Conservation (phyloP, 257 asterid genomes). For the Gardenia jasminoides region DNA sequence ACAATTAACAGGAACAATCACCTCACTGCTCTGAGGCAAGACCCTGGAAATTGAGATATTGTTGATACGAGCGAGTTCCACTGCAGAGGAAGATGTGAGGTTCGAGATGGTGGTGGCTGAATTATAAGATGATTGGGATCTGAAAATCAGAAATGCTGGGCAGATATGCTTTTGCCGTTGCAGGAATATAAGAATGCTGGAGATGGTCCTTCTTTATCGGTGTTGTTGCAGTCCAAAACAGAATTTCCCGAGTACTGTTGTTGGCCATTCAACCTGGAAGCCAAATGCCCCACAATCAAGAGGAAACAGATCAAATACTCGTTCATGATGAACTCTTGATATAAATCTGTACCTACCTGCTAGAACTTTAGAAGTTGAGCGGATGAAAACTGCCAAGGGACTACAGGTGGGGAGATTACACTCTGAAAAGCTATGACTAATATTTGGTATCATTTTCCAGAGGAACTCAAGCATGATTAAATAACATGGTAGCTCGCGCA, state of each 20-base stretch:
- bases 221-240: conserved; percentile 30
- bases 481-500: background rate
- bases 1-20: conserved; percentile 56
- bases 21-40: conserved; percentile 34
- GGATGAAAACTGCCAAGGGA: background rate
- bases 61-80: conserved; percentile 40
- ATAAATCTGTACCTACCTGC: background rate
- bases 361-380: background rate
- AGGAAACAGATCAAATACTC: conserved; percentile 19
- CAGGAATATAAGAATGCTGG: conserved; percentile 53
- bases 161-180: conserved; percentile 40
- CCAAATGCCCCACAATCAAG: conserved; percentile 17
- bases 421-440: background rate
- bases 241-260: conserved; percentile 49
- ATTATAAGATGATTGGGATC: conserved; percentile 36
- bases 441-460: background rate
- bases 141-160: conserved; percentile 45
- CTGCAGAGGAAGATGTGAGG: conserved; percentile 44
- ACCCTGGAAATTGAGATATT: conserved; percentile 34
- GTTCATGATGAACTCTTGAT: conserved; percentile 23
- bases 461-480: background rate
- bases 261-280: conserved; percentile 31
- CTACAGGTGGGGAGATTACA: background rate
- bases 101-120: conserved; percentile 50
- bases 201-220: conserved; percentile 37